Percentiles rank a stretch among this genome's conserved stretches.
Evolutionary conservation across 2,329 filamentous ascomycete species (phyloP).

Genomic region (Talaromyces funiculosus): DNA sequence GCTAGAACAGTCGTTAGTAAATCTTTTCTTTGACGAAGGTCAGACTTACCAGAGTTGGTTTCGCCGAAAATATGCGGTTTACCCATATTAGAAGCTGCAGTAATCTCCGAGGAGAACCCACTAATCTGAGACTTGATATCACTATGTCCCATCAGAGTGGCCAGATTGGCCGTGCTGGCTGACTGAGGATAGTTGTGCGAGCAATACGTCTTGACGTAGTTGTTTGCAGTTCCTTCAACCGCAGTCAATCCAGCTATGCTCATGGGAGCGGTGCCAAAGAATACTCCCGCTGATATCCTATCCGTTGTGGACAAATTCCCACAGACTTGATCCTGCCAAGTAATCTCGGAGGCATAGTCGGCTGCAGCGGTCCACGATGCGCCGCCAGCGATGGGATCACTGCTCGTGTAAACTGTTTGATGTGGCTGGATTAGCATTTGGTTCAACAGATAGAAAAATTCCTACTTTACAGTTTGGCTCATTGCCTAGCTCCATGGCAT

Average conservation of each 20-base stretch:
- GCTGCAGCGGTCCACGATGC: slow-evolving; percentile 26
- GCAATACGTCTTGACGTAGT: slow-evolving; percentile 43
- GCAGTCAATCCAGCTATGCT: slow-evolving; percentile 34
- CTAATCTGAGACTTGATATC: slow-evolving; percentile 37
- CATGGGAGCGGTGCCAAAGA: slow-evolving; percentile 30
- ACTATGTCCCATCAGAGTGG: slow-evolving; percentile 43
- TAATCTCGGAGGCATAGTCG: slow-evolving; percentile 29
- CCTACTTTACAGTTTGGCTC: slow-evolving; percentile 44
- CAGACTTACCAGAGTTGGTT: slow-evolving; percentile 42
- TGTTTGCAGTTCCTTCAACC: slow-evolving; percentile 31
- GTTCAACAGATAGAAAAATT: no score
- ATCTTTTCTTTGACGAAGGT: background rate
- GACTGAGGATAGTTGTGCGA: slow-evolving; percentile 48
- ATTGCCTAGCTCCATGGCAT: slow-evolving; percentile 55
- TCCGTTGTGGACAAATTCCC: slow-evolving; percentile 22
- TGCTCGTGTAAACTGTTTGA: slow-evolving; percentile 17
- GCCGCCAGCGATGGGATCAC: slow-evolving; percentile 24
- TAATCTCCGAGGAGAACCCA: slow-evolving; percentile 39
- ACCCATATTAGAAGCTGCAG: slow-evolving; percentile 33
- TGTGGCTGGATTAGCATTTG: no score
- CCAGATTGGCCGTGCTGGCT: slow-evolving; percentile 32
- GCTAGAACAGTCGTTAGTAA: slow-evolving; percentile 18
- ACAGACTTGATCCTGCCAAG: slow-evolving; percentile 30
- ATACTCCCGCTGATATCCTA: slow-evolving; percentile 33
- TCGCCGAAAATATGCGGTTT: slow-evolving; percentile 48